Evolutionary conservation across 1,139 yeast genomes (phyloP).

Genomic region (Suhomyces wounanorum): DNA sequence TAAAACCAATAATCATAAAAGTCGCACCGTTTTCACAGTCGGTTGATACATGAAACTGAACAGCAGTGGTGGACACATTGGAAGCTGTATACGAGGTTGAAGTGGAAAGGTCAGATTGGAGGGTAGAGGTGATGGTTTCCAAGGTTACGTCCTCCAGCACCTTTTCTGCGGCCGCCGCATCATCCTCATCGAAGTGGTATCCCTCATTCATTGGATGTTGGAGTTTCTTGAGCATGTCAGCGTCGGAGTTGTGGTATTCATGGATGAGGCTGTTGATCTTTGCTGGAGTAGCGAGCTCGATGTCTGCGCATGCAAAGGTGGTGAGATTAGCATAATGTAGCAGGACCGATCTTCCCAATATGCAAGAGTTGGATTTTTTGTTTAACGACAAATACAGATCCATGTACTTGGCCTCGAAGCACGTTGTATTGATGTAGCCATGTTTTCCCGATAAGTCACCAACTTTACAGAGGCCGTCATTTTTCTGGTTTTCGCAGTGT

Average conservation of each 20-base stretch:
- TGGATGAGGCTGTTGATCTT: slow-evolving; percentile 28
- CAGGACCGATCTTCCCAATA: slow-evolving; percentile 55
- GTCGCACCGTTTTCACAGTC: slow-evolving; percentile 23
- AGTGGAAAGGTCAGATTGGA: background rate
- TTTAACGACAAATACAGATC: slow-evolving; percentile 59
- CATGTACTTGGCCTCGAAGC: slow-evolving; percentile 52
- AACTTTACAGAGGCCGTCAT: slow-evolving; percentile 56
- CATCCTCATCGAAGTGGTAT: slow-evolving; percentile 18
- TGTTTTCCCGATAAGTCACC: slow-evolving; percentile 69
- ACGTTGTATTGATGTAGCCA: slow-evolving; percentile 57
- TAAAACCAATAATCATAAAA: slow-evolving; percentile 15
- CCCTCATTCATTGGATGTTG: slow-evolving; percentile 18
- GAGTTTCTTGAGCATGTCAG: slow-evolving; percentile 14
- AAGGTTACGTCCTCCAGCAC: slow-evolving; percentile 13
- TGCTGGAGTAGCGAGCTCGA: slow-evolving; percentile 34
- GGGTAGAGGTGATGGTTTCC: background rate
- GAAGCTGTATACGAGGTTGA: background rate
- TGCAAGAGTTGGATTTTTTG: slow-evolving; percentile 45
- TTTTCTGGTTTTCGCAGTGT: slow-evolving; percentile 45
- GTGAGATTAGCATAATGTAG: slow-evolving; percentile 53
- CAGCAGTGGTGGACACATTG: slow-evolving; percentile 3
- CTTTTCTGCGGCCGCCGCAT: slow-evolving; percentile 19
- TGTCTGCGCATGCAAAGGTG: slow-evolving; percentile 61
- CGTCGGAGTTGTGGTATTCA: slow-evolving; percentile 22
- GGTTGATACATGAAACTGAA: slow-evolving; percentile 4